Percentiles rank a stretch among this genome's conserved stretches.
Evolutionary conservation across 2,329 filamentous ascomycete genomes (phyloP).

Genomic region (Pestalotiopsis fici): DNA sequence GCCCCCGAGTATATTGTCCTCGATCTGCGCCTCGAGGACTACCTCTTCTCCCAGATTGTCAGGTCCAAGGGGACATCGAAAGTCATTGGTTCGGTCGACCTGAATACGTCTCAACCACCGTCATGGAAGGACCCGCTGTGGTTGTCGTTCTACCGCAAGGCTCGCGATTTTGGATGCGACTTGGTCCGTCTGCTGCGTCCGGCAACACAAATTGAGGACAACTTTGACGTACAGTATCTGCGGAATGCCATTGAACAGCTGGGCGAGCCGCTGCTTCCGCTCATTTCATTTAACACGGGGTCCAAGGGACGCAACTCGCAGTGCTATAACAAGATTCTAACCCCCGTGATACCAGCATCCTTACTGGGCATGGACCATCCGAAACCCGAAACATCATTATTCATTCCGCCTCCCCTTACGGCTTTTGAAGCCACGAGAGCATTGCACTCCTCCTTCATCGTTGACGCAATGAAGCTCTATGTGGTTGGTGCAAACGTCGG

Average conservation of each 20-base stretch:
- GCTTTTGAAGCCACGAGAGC: slow-evolving; percentile 64
- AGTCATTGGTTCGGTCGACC: slow-evolving; percentile 59
- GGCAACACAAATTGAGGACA: slow-evolving; percentile 59
- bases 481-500: slow-evolving; percentile 73
- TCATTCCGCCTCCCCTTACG: slow-evolving; percentile 49
- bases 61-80: slow-evolving; percentile 55
- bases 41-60: slow-evolving; percentile 50
- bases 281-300: slow-evolving; percentile 68
- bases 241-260: slow-evolving; percentile 48
- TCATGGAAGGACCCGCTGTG: slow-evolving; percentile 60
- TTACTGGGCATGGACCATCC: slow-evolving; percentile 19
- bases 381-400: slow-evolving; percentile 19
- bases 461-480: slow-evolving; percentile 71
- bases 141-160: slow-evolving; percentile 58
- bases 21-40: slow-evolving; percentile 58
- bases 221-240: slow-evolving; percentile 60
- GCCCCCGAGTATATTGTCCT: slow-evolving; percentile 65
- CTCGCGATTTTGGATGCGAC: slow-evolving; percentile 59
- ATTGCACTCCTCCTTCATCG: slow-evolving; percentile 66
- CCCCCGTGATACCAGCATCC: slow-evolving; percentile 55
- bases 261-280: slow-evolving; percentile 45
- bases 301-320: slow-evolving; percentile 63
- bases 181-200: slow-evolving; percentile 62
- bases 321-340: slow-evolving; percentile 66
- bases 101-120: slow-evolving; percentile 37